phyloP scores from a whole-genome alignment of 2,329 filamentous ascomycete genomes.

The Talaromyces sp. region DNA sequence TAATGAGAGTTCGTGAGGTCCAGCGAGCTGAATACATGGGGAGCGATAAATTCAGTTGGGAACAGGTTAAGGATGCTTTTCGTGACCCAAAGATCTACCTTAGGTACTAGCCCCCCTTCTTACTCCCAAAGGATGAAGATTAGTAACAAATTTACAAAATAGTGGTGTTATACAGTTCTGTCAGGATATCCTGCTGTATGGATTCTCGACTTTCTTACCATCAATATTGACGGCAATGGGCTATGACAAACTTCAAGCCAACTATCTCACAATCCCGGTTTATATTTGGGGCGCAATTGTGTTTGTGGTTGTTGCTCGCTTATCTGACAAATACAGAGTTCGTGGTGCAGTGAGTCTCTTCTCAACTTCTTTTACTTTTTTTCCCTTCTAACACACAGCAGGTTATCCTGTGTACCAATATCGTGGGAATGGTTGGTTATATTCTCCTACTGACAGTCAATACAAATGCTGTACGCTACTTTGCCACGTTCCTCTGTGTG shows the following conservation, averaged over 20 bases:
- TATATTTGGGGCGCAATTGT: conserved; percentile 23
- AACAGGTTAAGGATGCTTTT: conserved; percentile 35
- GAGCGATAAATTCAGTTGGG: conserved; percentile 23
- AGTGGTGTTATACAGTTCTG: neutral
- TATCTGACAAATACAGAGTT: conserved; percentile 24
- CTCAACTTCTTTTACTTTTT: neutral
- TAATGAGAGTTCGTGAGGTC: conserved; percentile 41
- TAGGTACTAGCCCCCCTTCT: conserved; percentile 30
- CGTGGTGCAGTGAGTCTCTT: conserved; percentile 15
- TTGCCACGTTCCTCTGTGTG: neutral
- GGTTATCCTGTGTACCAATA: neutral
- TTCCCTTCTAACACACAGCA: conserved; percentile 6
- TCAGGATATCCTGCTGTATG: neutral
- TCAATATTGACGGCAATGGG: conserved; percentile 41
- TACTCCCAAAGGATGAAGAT: neutral
- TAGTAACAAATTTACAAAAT: neutral
- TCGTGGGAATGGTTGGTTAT: neutral
- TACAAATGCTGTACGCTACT: neutral
- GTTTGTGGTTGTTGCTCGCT: conserved; percentile 16
- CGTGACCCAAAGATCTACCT: conserved; percentile 33
- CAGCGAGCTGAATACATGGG: conserved; percentile 50
- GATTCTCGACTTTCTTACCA: conserved; percentile 25
- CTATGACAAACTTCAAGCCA: conserved; percentile 37
- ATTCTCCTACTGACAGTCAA: neutral
- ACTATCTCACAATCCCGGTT: conserved; percentile 33